These are phyloP conservation scores for Acorus gramineus DNA, from an alignment of 106 monocot genomes.

Conservation along the genomic window DNA sequence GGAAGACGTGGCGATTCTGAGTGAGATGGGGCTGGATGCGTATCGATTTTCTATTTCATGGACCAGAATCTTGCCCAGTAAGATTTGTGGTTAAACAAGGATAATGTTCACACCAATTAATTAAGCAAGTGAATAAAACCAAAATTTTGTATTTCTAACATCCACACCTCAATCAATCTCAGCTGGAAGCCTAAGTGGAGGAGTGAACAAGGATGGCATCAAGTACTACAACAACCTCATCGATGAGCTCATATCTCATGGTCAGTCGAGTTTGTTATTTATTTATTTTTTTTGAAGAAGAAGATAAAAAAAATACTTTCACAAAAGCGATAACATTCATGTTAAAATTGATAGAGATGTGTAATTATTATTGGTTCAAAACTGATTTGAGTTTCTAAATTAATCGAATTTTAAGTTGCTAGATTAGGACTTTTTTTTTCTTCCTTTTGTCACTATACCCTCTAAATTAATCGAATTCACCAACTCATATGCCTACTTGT, in stretches of 20 bases:
- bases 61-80: conserved; percentile 14
- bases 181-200: conserved; percentile 1
- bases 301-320: too few relatives aligned
- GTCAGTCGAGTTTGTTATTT: neutral
- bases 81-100: neutral
- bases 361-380: too few relatives aligned
- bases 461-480: too few relatives aligned
- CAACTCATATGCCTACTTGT: too few relatives aligned
- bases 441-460: too few relatives aligned
- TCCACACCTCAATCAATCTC: neutral
- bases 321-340: too few relatives aligned
- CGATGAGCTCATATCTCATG: conserved; percentile 5
- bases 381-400: too few relatives aligned
- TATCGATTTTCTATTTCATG: conserved; percentile 7
- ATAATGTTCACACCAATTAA: too few relatives aligned
- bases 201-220: conserved; percentile 6
- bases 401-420: too few relatives aligned
- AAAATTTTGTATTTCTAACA: neutral
- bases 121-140: neutral
- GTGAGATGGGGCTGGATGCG: neutral
- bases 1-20: conserved; percentile 5
- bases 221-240: conserved; percentile 7
- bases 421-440: too few relatives aligned
- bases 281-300: too few relatives aligned
- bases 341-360: too few relatives aligned